Base-by-base conservation (phyloP, 2,329 filamentous ascomycete genomes). In the Catunica adiposa region DNA sequence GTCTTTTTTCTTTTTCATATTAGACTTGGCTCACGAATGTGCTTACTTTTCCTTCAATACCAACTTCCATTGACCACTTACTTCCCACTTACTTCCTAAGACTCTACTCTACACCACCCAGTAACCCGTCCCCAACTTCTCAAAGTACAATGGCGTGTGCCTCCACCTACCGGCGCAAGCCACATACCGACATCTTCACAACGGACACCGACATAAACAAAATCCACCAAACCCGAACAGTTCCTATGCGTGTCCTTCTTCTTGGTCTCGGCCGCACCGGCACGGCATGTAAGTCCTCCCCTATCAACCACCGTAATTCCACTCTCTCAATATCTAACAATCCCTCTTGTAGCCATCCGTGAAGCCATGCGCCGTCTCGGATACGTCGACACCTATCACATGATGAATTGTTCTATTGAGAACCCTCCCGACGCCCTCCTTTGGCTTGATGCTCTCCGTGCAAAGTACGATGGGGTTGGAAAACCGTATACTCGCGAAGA, bases 361-460 rank as follows among this genome's bases (percentile, higher is more conserved):
- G 76, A 75, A 46, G 82, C 83, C 20, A 74, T 86, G 65, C 75
- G 80, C 63, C 71, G 78, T 62, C 73, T 86, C 42, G 82, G 82
- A 59, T 84, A 81, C 65, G 70, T 76, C 62, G 79, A 83, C 66
- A 82, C 78, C 59, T 85, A 86, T 72, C 83, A 86, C 71, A 84
- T 84, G 80, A 54, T 54, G 42, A 48, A 52, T 8, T 54, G 53
- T 22, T 64, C 63, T 59, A 61, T 62, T 56, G 61, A 42, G 55
- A 60, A 17, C 51, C 60, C 4, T 55, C 59, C 9, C 55, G 54
- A 11, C 17, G 54, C 54, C 15, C 46, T 56, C 17, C 23, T 56
- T n/a, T 58, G 57, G 57, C 37, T 53, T n/a, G 50, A 53, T 20
- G 57, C 53, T 42, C 25, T 23, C n/a, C 57, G 14, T 58, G 78